Evolutionary conservation across 2,329 filamentous ascomycete genomes (phyloP), one percentile per base, ranked within the genome.

Genomic region (Gliomastix tumulicola): DNA sequence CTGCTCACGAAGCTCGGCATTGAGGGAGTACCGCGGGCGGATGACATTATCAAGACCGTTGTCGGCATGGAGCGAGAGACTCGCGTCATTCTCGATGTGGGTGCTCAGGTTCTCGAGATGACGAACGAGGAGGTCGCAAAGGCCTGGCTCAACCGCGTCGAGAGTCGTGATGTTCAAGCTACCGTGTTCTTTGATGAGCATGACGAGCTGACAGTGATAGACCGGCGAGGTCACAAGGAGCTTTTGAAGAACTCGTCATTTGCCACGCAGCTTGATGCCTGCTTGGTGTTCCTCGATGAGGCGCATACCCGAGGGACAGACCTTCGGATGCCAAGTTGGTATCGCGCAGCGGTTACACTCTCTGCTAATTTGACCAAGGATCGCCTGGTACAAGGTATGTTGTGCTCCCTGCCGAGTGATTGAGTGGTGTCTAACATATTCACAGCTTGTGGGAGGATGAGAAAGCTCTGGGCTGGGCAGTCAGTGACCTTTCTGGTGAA

Each of bases 271-370:
- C 54, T 82, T 1, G 73, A 76, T 6, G 45, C 44, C 0, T 88
- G 82, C 38, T 51, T 85, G 0, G 65, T 88, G 0, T 88, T 79
- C 37, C 62, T 89, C 0, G 83, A 88, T 34, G 76, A 88, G 39
- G 69, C 74, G 0, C 82, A 88, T 41, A 85, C 82, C 0, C 56
- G 83, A 41, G 83, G 84, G 0, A 86, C 72, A 0, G 83, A 89
- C 42, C 49, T 88, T 1, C 73, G 69, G 22, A 54, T 87, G 1
- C 83, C 81, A 0, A 38, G 39, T 0, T 5, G 68, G 10, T 81
- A 79, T 44, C 62, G 75, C 1, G 84, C 82, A 0, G 77, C 76
- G 0, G 76, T 88, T 0, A 88, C 82, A 0, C 51, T 90, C 0
- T 82, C 83, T 0, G 65, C 77, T 0, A 62, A 65, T 5, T 44